These are phyloP conservation scores for Collybia mongolica DNA, from an alignment of 768 basidiomycete genomes.

Conservation along the genomic window DNA sequence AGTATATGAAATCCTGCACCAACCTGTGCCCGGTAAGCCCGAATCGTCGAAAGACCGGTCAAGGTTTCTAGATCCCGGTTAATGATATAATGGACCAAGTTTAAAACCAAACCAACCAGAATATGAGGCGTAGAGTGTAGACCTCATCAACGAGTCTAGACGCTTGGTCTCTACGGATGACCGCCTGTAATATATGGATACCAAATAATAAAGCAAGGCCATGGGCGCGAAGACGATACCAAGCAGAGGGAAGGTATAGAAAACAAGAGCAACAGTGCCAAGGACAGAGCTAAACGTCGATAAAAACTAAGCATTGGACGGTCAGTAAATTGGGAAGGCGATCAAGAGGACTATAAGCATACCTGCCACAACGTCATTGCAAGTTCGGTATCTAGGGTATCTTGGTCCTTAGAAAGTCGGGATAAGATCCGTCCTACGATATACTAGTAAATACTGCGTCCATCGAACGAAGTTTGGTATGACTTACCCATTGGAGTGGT, in stretches of 20 bases:
- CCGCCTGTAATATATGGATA: constrained; percentile 55
- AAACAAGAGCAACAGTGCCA: constrained; percentile 57
- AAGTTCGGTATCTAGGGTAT: constrained; percentile 52
- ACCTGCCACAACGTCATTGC: constrained; percentile 48
- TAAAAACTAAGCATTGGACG: constrained; percentile 30
- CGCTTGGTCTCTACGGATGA: constrained; percentile 67
- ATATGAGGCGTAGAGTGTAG: constrained; percentile 54
- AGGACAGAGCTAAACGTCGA: constrained; percentile 41
- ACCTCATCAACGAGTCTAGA: constrained; percentile 61
- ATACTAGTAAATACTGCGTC: not conserved
- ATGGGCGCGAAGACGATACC: constrained; percentile 63
- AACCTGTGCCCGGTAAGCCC: constrained; percentile 58
- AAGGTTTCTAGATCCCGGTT: constrained; percentile 43
- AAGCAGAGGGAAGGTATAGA: constrained; percentile 67
- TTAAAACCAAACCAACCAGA: constrained; percentile 39
- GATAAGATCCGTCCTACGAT: constrained; percentile 53
- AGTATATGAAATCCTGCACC: constrained; percentile 3
- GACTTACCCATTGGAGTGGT: constrained; percentile 62
- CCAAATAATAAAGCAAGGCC: constrained; percentile 48
- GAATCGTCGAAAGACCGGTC: constrained; percentile 62
- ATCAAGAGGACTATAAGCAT: not conserved
- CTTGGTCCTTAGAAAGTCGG: constrained; percentile 60
- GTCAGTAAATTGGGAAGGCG: not conserved
- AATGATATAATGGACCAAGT: not conserved
- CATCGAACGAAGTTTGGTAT: not conserved